Base-by-base conservation (phyloP, 192 early-diverging fungal species). In the Spizellomyces punctatus region DNA sequence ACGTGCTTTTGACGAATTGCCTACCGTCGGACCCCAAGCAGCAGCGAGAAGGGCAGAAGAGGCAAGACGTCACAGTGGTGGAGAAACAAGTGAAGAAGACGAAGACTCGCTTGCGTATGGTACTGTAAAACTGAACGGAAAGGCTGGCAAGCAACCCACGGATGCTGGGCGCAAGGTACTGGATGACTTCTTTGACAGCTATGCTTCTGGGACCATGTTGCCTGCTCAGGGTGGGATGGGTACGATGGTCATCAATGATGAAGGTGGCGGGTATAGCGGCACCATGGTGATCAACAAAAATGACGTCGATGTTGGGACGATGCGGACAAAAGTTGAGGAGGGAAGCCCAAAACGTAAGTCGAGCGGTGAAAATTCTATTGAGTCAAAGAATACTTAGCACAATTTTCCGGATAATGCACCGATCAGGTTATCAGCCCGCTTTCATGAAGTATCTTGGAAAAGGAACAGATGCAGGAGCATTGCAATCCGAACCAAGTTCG, bases 361-460 rank as follows among this genome's bases (percentile, higher is more conserved):
- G 10, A 16, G n/a, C 44, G 44, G n/a, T 49, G 10, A 47, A 49
- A 49, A 12, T 36, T 36, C 3, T 36, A 36, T 36, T 3, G 27
- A 36, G 27, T 36, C 27, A 36, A 36, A 36, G 27, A 36, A 36
- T 36, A 3, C 27, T 36, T 36, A 36, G 27, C 27, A 36, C 27
- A 36, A 36, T 36, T 3, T 36, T 36, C 27, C 3, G 27, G 27
- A 36, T 36, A 36, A 36, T 36, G 27, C 27, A 3, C 27, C 27
- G 27, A 3, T 36, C 12, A 54, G 58, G 47, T 22, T 75, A 75
- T 46, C 67, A 75, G 7, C 74, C 74, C 7, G 74, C 74, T 9
- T 75, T 69, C 49, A 75, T 75, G 74, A 16, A 69, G 27, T 75
- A 69, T 58, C 14, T 75, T n/a, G 59, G 68, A 14, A 8, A 27